A percentile compares a stretch with the other conserved stretches of the same genome.
These are phyloP conservation scores for Myriosclerotinia duriaeana DNA, from an alignment of 2,329 filamentous ascomycete species.

Conservation along the genomic window DNA sequence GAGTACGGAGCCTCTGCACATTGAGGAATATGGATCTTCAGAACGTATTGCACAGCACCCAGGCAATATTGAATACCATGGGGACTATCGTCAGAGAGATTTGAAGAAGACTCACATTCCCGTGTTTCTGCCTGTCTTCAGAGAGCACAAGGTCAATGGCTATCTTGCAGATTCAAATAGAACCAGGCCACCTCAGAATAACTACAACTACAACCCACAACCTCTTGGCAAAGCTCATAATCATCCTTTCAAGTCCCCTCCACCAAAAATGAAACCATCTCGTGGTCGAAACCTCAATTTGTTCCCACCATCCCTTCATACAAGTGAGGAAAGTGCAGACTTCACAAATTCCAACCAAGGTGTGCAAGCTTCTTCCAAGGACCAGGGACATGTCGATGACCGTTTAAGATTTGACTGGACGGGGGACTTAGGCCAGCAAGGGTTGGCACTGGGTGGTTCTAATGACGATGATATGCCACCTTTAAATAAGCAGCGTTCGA, in stretches of 20 bases:
- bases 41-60: slow-evolving; percentile 38
- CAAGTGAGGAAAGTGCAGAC: slow-evolving; percentile 24
- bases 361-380: slow-evolving; percentile 9
- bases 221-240: slow-evolving; percentile 33
- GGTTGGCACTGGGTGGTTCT: slow-evolving; percentile 20
- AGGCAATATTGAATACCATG: slow-evolving; percentile 31
- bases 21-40: slow-evolving; percentile 33
- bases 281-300: slow-evolving; percentile 17
- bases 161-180: slow-evolving; percentile 37
- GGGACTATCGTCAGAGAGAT: slow-evolving; percentile 37
- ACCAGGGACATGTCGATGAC: slow-evolving; percentile 3
- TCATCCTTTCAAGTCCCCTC: slow-evolving; percentile 37
- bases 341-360: slow-evolving; percentile 17
- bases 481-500: slow-evolving; percentile 25
- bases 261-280: slow-evolving; percentile 30
- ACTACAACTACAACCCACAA: slow-evolving; percentile 26
- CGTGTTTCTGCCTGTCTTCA: slow-evolving; percentile 34
- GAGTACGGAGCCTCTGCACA: slow-evolving; percentile 25
- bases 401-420: slow-evolving; percentile 29
- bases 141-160: slow-evolving; percentile 38
- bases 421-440: slow-evolving; percentile 28
- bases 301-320: slow-evolving; percentile 23
- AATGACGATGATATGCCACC: slow-evolving; percentile 5
- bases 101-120: slow-evolving; percentile 35
- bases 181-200: slow-evolving; percentile 27